Evolutionary conservation across 2,329 filamentous ascomycete species (phyloP), one percentile per base, ranked within the genome.

Genomic region (Botrytis medusae): DNA sequence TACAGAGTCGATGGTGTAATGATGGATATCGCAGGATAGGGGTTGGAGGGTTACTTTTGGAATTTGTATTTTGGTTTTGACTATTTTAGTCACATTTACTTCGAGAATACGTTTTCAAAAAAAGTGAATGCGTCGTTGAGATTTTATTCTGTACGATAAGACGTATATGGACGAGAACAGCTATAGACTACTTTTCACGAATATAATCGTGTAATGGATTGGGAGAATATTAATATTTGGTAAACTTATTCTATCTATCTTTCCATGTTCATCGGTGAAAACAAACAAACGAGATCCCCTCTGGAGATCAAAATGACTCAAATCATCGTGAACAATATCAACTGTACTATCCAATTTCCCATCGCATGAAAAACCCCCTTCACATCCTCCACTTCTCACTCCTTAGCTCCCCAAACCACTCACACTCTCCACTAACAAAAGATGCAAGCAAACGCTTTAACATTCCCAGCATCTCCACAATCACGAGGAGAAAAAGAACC

Each of bases 141-240:
- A 14, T 37, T 20, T 22, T 67, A 54, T 54, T 18, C 22, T 9
- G 34, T 68, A 68, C 16, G 64, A 68, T 42, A 37, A 18, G 51
- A 68, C 16, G 48, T 40, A 54, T 54, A 22, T 34, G 64, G 18
- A 54, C 32, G 46, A 68, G 34, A 20, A 42, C 37, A 67, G 44
- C 46, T 68, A 54, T 68, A 68, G 64, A 68, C 16, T 68, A 68
- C 48, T 46, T 48, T 42, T 54, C 46, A 54, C 64, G 64, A 68
- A 12, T 12, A 12, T 20, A 14, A 32, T 57, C 46, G 64, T 68
- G 25, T 68, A 29, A 22, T 54, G 34, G 64, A 62, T 61, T 61
- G 34, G 59, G 22, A 62, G 16, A 68, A 54, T 29, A 68, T 54
- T 54, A 68, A 68, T 68, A 54, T 68, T 42, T 54, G 25, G 51